A percentile compares a stretch with the other conserved stretches of the same genome.
phyloP scores from a whole-genome alignment of 495 filamentous ascomycete species.

The Massariosphaeria phaeospora region DNA sequence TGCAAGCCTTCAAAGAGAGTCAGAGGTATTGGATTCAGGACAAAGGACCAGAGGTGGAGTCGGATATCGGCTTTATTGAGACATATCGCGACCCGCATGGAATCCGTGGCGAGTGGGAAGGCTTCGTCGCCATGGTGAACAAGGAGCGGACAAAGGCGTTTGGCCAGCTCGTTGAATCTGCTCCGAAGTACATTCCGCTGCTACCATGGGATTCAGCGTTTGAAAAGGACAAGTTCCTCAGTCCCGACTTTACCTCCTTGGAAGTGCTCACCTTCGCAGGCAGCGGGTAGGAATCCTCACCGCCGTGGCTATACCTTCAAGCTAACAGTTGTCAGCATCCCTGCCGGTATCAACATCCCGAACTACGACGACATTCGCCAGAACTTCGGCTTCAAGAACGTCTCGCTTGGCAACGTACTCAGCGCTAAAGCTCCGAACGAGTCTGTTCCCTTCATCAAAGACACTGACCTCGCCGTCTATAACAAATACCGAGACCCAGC shows the following conservation, averaged over 20 bases:
- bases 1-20: constrained; percentile 82
- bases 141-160: constrained; percentile 89
- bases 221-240: constrained; percentile 91
- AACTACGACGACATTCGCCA: constrained; percentile 96
- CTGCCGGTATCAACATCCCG: constrained; percentile 74
- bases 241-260: constrained; percentile 77
- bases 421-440: constrained; percentile 86
- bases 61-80: constrained; percentile 92
- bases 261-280: constrained; percentile 62
- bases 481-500: constrained; percentile 73
- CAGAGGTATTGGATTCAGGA: constrained; percentile 92
- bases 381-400: constrained; percentile 96
- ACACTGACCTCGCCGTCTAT: constrained; percentile 69
- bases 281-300: no score
- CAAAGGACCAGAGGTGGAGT: constrained; percentile 82
- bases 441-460: constrained; percentile 78
- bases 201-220: constrained; percentile 85
- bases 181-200: constrained; percentile 76
- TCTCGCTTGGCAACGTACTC: constrained; percentile 84
- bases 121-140: constrained; percentile 75
- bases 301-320: constrained; percentile 22
- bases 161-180: constrained; percentile 71
- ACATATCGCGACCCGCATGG: constrained; percentile 93
- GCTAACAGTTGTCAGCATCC: constrained; percentile 51
- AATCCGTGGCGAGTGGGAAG: constrained; percentile 95